phyloP scores from a whole-genome alignment of 495 filamentous ascomycete species.

The Penicillium maclennaniae region DNA sequence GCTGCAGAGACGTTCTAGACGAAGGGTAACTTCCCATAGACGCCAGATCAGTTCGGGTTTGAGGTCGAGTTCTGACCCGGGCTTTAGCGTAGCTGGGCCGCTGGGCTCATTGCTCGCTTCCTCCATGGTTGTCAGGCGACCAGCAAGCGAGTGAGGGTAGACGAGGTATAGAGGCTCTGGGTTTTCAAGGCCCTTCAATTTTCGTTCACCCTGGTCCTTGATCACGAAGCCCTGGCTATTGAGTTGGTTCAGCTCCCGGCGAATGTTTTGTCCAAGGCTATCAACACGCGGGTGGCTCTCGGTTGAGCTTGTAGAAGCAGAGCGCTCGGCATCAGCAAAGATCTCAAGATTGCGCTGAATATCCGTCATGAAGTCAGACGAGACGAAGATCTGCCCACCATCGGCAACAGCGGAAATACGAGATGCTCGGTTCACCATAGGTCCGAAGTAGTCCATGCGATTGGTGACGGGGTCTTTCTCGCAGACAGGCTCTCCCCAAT shows the following conservation, averaged over 20 bases:
- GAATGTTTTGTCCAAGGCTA: conserved; percentile 59
- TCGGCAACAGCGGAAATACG: conserved; percentile 93
- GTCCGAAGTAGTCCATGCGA: conserved; percentile 99
- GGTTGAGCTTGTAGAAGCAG: conserved; percentile 62
- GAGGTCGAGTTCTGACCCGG: conserved; percentile 60
- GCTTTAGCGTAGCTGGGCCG: conserved; percentile 37
- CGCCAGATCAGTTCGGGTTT: conserved; percentile 82
- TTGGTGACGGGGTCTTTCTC: conserved; percentile 93
- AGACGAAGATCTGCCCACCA: conserved; percentile 94
- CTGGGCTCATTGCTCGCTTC: conserved; percentile 32
- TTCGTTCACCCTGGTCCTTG: conserved; percentile 89
- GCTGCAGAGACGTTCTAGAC: conserved; percentile 89
- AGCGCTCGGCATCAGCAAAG: conserved; percentile 72
- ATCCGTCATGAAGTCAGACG: conserved; percentile 92
- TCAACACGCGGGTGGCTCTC: conserved; percentile 64
- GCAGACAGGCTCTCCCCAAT: conserved; percentile 91
- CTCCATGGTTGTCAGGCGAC: conserved; percentile 64
- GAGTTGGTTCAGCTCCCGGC: conserved; percentile 80
- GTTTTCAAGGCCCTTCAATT: conserved; percentile 95
- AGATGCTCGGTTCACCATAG: conserved; percentile 96
- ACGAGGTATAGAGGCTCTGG: conserved; percentile 92
- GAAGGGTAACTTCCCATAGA: conserved; percentile 82
- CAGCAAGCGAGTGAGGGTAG: conserved; percentile 84
- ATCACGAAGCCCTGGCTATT: conserved; percentile 93
- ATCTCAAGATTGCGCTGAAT: conserved; percentile 87